Conservation (phyloP, 257 asterid species). For the Gentiana straminea region DNA sequence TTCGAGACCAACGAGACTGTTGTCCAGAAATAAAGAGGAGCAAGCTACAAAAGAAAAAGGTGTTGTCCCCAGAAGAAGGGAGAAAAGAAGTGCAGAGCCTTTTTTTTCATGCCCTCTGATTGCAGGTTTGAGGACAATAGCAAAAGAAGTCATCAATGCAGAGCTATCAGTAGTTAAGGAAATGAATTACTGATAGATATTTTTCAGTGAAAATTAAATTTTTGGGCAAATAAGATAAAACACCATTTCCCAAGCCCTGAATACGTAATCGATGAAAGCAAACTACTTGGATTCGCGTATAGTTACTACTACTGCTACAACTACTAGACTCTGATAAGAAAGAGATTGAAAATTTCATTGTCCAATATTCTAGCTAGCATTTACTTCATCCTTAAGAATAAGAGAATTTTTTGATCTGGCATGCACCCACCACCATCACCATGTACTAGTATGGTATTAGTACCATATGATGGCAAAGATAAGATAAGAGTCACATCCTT, state of each 20-base stretch:
- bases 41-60: no score
- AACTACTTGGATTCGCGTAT: conserved; percentile 4
- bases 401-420: neutral
- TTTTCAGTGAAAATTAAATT: neutral
- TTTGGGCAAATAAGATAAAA: conserved; percentile 16
- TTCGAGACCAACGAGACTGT: no score
- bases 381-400: neutral
- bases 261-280: conserved; percentile 3
- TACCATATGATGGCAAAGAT: conserved; percentile 4
- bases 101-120: no score
- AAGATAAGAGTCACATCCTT: conserved; percentile 12
- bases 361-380: neutral
- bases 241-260: conserved; percentile 26
- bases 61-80: no score
- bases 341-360: neutral
- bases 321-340: neutral
- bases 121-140: no score
- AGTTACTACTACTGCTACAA: no score
- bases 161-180: no score
- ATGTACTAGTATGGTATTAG: neutral
- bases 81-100: no score
- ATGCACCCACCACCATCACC: neutral
- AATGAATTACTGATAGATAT: no score
- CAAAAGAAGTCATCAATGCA: no score
- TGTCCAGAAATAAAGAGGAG: no score